Evolutionary conservation across 345 rosid species (phyloP).

Genomic region (Populus alba): DNA sequence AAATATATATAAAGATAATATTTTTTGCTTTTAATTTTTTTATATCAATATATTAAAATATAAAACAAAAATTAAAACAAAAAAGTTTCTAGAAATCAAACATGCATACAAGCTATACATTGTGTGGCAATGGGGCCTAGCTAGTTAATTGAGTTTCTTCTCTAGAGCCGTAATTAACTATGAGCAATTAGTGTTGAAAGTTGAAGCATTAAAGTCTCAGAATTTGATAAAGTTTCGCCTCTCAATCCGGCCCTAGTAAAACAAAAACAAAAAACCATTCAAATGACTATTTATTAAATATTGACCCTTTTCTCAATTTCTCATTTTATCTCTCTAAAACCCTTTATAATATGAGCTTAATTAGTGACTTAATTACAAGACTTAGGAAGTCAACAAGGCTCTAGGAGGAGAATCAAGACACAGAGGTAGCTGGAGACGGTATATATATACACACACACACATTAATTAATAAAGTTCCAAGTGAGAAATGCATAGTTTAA

Average conservation of each 20-base stretch:
- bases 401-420: background rate
- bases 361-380: no score
- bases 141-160: background rate
- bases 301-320: background rate
- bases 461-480: background rate
- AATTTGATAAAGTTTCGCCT: no score
- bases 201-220: background rate
- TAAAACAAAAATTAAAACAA: no score
- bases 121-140: background rate
- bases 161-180: background rate
- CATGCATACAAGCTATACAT: background rate
- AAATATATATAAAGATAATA: no score
- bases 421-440: background rate
- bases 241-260: no score
- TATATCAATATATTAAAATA: no score
- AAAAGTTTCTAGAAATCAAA: no score
- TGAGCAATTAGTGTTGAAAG: background rate
- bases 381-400: background rate
- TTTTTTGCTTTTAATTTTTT: no score
- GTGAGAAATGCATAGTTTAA: slow-evolving; percentile 14
- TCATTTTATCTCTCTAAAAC: background rate
- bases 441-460: no score
- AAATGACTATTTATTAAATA: background rate
- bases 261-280: no score
- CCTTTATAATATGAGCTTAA: no score